Percentiles rank a stretch among this genome's conserved stretches.
Conservation (phyloP, 1,139 yeast species). For the Diutina sp. region DNA sequence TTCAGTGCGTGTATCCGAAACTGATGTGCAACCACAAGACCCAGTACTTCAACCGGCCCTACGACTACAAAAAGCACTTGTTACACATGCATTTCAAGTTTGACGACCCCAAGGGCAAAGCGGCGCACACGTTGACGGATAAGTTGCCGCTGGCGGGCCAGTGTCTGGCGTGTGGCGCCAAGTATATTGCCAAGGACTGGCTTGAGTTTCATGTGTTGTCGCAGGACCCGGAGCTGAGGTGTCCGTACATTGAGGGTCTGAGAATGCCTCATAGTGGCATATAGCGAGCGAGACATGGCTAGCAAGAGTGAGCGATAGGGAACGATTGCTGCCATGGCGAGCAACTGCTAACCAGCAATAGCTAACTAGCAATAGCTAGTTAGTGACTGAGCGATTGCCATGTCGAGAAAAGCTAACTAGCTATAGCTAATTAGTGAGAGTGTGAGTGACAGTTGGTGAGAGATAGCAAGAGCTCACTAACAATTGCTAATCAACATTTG, state of each 20-base stretch:
- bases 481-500: no score
- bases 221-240: constrained; percentile 7
- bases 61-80: constrained; percentile 35
- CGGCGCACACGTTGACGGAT: constrained; percentile 30
- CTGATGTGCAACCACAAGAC: constrained; percentile 31
- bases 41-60: constrained; percentile 33
- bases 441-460: no score
- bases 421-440: no score
- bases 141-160: constrained; percentile 26
- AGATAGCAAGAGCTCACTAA: no score
- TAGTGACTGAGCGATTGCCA: no score
- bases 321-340: not conserved
- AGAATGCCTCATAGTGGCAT: not conserved
- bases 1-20: constrained; percentile 32
- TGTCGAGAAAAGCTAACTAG: no score
- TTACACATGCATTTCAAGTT: constrained; percentile 32
- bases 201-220: constrained; percentile 27
- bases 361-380: no score
- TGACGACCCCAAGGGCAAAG: constrained; percentile 30
- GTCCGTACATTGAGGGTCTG: not conserved
- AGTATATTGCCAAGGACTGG: constrained; percentile 28
- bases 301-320: not conserved
- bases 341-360: no score
- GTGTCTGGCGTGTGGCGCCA: constrained; percentile 26
- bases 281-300: not conserved